Percentiles rank a stretch among this genome's conserved stretches.
phyloP scores from a whole-genome alignment of 352 stramenopile species.

The Phytophthora colocasiae region DNA sequence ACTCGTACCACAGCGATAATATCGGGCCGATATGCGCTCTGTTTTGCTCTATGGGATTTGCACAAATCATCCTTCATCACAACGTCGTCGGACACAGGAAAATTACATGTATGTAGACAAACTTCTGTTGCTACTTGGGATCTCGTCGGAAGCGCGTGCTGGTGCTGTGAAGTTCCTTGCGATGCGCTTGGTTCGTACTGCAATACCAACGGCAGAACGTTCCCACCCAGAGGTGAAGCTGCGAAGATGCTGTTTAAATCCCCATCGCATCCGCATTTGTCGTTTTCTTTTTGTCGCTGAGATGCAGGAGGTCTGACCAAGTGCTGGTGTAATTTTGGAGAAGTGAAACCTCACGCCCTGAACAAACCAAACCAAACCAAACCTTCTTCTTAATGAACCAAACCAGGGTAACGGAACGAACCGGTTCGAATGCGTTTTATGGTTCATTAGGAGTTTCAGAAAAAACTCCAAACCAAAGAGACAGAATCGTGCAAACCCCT shows the following conservation, averaged over 20 bases:
- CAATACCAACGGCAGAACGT: constrained; percentile 16
- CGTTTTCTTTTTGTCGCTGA: constrained; percentile 5
- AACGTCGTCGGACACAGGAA: too few relatives aligned
- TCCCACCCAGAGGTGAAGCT: constrained; percentile 5
- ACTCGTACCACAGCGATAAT: too few relatives aligned
- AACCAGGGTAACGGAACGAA: too few relatives aligned
- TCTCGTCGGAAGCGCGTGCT: not conserved
- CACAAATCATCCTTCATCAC: too few relatives aligned
- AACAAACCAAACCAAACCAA: too few relatives aligned
- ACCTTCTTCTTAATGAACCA: too few relatives aligned
- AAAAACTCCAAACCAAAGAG: too few relatives aligned
- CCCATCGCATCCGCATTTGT: constrained; percentile 10
- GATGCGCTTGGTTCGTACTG: constrained; percentile 2
- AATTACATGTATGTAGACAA: too few relatives aligned
- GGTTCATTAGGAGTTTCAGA: too few relatives aligned
- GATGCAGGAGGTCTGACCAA: not conserved
- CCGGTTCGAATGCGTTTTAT: too few relatives aligned
- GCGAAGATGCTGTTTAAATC: constrained; percentile 10
- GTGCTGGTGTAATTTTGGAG: constrained; percentile 10
- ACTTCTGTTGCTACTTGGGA: too few relatives aligned
- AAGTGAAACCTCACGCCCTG: constrained; percentile 9
- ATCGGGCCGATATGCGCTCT: not conserved
- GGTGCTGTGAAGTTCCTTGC: not conserved
- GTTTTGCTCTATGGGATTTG: constrained; percentile 1
- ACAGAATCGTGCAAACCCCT: too few relatives aligned